Percentiles rank a stretch among this genome's conserved stretches.
Conservation (phyloP, 805 yeast species). For the Hanseniaspora mollemarum region DNA sequence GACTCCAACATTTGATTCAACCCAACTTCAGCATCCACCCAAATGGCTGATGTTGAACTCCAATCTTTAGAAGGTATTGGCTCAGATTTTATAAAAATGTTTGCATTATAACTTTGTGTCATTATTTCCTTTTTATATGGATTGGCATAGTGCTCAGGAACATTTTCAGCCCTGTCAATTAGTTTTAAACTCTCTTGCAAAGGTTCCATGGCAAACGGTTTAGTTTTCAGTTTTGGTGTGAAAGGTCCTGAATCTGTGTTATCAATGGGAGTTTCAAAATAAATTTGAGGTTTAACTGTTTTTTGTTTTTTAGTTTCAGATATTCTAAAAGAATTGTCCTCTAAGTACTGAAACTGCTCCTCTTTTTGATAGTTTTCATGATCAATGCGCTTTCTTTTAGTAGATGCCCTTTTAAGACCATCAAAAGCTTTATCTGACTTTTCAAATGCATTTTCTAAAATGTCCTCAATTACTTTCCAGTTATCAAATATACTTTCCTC, state of each 20-base stretch:
- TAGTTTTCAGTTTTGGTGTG: slow-evolving; percentile 54
- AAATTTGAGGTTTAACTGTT: slow-evolving; percentile 53
- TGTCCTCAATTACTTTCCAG: slow-evolving; percentile 54
- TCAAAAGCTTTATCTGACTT: slow-evolving; percentile 63
- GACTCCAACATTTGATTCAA: slow-evolving; percentile 45
- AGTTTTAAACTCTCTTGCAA: slow-evolving; percentile 41
- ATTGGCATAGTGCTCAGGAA: slow-evolving; percentile 55
- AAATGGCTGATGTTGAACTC: slow-evolving; percentile 50
- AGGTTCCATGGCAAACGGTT: slow-evolving; percentile 58
- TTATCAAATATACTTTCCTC: slow-evolving; percentile 35
- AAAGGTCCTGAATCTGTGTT: slow-evolving; percentile 64
- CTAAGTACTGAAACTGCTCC: slow-evolving; percentile 37
- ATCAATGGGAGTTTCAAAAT: slow-evolving; percentile 49
- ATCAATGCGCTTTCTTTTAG: slow-evolving; percentile 19
- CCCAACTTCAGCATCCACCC: slow-evolving; percentile 54
- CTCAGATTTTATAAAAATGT: slow-evolving; percentile 36
- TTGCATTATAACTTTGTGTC: slow-evolving; percentile 54
- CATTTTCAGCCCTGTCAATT: slow-evolving; percentile 32
- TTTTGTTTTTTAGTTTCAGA: slow-evolving; percentile 18
- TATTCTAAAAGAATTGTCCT: slow-evolving; percentile 30
- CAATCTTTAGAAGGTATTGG: slow-evolving; percentile 52
- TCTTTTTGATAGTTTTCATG: slow-evolving; percentile 9
- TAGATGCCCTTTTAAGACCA: slow-evolving; percentile 23
- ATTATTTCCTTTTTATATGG: slow-evolving; percentile 74
- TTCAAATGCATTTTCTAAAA: slow-evolving; percentile 63